These are phyloP conservation scores for Malania oleifera DNA, from an alignment of 164 flowering plant species.

Conservation along the genomic window DNA sequence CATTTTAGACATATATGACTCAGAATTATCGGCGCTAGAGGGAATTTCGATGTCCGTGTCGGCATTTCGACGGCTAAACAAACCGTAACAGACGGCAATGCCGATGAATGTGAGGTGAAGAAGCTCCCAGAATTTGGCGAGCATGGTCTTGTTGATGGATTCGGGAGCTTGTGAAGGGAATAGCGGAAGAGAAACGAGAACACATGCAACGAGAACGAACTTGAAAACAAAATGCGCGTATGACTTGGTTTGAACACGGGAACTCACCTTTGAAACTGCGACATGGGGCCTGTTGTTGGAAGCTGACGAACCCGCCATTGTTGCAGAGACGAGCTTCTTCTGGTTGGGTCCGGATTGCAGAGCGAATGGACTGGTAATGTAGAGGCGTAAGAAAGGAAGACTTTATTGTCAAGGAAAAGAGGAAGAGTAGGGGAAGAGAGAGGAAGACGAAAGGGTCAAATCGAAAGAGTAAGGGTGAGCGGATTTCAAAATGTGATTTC, in stretches of 20 bases:
- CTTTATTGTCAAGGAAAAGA: conserved; percentile 25
- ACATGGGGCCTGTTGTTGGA: conserved; percentile 3
- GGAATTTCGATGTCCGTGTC: conserved; percentile 3
- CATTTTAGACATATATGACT: conserved; percentile 24
- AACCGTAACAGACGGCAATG: conserved; percentile 41
- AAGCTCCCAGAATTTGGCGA: neutral
- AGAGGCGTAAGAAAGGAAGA: conserved; percentile 29
- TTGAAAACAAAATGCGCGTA: neutral
- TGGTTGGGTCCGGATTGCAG: neutral
- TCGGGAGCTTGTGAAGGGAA: conserved; percentile 1
- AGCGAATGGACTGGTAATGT: no score
- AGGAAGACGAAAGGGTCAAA: neutral
- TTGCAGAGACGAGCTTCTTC: neutral
- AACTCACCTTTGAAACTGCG: neutral
- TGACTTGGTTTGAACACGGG: neutral
- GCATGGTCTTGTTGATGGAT: neutral
- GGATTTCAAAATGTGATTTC: conserved; percentile 12
- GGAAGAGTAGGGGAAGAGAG: conserved; percentile 7
- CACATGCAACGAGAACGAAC: neutral
- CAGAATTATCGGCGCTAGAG: conserved; percentile 15
- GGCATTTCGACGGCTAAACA: conserved; percentile 33
- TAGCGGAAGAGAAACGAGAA: neutral
- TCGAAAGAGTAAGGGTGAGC: neutral
- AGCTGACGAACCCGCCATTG: conserved; percentile 23
- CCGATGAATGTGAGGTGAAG: conserved; percentile 13